Base-by-base conservation (phyloP, 1,284 basidiomycete species). In the Ceratobasidium sp. region DNA sequence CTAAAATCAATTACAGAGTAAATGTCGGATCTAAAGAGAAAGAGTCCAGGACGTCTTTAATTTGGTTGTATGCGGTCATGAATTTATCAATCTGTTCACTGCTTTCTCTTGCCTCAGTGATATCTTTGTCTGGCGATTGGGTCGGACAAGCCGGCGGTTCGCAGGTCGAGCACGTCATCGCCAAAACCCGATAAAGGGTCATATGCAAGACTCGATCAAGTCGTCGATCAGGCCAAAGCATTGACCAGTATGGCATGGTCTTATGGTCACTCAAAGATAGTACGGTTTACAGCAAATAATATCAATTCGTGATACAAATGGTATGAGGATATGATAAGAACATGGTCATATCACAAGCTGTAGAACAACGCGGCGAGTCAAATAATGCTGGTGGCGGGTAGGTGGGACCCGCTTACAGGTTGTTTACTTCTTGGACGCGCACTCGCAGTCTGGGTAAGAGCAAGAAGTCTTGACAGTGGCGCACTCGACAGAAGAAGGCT, bases 371-470 rank as follows among this genome's bases (percentile, higher is more conserved):
- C 33, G 8, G 29, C 27, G 22, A 53, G 54, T 36, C 17, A 57
- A 53, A 17, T 9, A n/a, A 8, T 9, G 24, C 31, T 27, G 22
- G 8, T n/a, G 19, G 50, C 15, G 54, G 6, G 36, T 17, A 48
- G 48, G 24, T 24, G 51, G 14, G 29, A 19, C 17, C 22, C 15
- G 33, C 66, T 57, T 29, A 69, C 66, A 31, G 47, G 54, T 47
- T 2, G 15, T 69, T 69, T 48, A 69, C 66, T 69, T 69, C 54
- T 69, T 69, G 29, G 7, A 6, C 9, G 41, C 62, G 59, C 59
- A 62, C 36, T 62, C 59, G 62, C 62, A 64, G 11, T 51, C 36
- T 15, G 66, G 66, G 41, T 57, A 69, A 69, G 53, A 45, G 66
- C 66, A 69, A 27, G 51, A 47, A n/a, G 66, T 33, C 53, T 56